phyloP scores from a whole-genome alignment of 164 flowering plant genomes.

The Warburgia ugandensis region DNA sequence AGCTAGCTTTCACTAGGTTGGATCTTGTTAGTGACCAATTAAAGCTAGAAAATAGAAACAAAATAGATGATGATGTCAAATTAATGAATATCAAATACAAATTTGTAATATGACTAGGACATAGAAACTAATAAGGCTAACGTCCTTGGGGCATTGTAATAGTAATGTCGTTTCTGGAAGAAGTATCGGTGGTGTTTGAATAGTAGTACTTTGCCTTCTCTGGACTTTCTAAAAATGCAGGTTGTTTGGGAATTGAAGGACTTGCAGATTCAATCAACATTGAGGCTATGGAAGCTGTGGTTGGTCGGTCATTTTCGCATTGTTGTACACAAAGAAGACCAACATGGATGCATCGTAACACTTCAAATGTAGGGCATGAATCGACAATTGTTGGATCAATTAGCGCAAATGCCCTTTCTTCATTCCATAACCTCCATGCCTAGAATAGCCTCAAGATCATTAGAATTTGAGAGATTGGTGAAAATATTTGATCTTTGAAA shows the following conservation, averaged over 20 bases:
- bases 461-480: no score
- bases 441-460: no score
- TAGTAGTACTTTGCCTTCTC: background rate
- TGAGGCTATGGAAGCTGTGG: background rate
- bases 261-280: background rate
- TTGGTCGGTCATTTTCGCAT: background rate
- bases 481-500: no score
- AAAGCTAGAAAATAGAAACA: no score
- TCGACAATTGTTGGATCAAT: slow-evolving; percentile 2
- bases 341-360: slow-evolving; percentile 5
- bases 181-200: background rate
- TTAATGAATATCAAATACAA: no score
- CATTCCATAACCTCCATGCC: slow-evolving; percentile 6
- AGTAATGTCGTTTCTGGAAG: background rate
- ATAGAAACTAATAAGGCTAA: no score
- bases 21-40: no score
- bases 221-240: background rate
- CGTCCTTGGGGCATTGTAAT: no score
- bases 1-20: no score
- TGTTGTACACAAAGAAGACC: slow-evolving; percentile 5
- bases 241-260: background rate
- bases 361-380: background rate
- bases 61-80: no score
- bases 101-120: no score
- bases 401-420: background rate